Conservation (phyloP, 306 rosid species). For the Cyclanthera cordifolia region DNA sequence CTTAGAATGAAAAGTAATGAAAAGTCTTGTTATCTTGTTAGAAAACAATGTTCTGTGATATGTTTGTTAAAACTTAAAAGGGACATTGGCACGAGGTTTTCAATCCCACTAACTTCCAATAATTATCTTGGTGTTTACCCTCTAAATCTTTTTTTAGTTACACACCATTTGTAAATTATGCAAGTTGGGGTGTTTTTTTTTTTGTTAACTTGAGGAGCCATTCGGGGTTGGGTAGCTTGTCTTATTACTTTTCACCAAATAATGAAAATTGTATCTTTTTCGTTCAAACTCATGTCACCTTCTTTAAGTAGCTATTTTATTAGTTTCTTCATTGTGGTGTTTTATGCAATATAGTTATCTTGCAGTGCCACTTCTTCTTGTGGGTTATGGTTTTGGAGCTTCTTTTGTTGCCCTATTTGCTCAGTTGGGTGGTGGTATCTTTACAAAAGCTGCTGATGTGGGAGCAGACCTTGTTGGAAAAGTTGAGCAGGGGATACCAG, state of each 20-base stretch:
- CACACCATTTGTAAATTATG: neutral
- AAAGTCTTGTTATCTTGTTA: too few species aligned
- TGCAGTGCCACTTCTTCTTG: conserved; percentile 98
- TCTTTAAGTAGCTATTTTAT: neutral
- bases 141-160: neutral
- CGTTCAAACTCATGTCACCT: neutral
- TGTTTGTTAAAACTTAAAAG: too few species aligned
- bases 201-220: neutral
- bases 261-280: neutral
- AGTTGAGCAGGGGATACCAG: conserved; percentile 98
- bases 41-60: too few species aligned
- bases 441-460: conserved; percentile 95
- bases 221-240: neutral
- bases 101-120: neutral
- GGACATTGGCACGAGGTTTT: neutral
- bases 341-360: conserved; percentile 17
- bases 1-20: too few species aligned
- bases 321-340: conserved; percentile 5
- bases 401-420: conserved; percentile 97
- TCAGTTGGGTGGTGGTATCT: conserved; percentile 98
- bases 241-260: neutral
- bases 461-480: conserved; percentile 99
- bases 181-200: neutral
- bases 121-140: neutral
- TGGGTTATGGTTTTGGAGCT: conserved; percentile 97